These are phyloP conservation scores for Monosporascus sp. DNA, from an alignment of 2,329 filamentous ascomycete genomes.

Conservation along the genomic window DNA sequence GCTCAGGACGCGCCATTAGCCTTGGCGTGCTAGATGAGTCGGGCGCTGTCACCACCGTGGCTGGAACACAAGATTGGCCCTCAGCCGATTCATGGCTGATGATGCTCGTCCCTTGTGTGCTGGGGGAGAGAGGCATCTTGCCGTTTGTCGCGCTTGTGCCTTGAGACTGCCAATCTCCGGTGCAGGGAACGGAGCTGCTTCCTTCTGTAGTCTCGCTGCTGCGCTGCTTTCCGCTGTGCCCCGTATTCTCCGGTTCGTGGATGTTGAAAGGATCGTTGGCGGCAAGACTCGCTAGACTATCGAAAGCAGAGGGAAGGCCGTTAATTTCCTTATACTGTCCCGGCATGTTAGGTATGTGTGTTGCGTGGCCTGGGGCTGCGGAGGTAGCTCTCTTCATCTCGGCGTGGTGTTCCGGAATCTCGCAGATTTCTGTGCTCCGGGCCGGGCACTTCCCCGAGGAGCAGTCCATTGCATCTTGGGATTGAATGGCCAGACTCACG, in stretches of 20 bases:
- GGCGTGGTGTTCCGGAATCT: slow-evolving; percentile 17
- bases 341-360: slow-evolving; percentile 27
- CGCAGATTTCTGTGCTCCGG: slow-evolving; percentile 1
- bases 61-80: slow-evolving; percentile 38
- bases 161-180: slow-evolving; percentile 57
- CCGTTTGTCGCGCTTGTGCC: slow-evolving; percentile 58
- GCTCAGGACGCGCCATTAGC: slow-evolving; percentile 18
- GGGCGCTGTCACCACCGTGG: slow-evolving; percentile 33
- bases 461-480: slow-evolving; percentile 16
- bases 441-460: slow-evolving; percentile 9
- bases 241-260: slow-evolving; percentile 30
- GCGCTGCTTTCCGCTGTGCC: slow-evolving; percentile 43
- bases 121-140: slow-evolving; percentile 60
- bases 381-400: slow-evolving; percentile 21
- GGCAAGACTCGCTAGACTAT: slow-evolving; percentile 41
- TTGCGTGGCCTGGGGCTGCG: slow-evolving; percentile 17
- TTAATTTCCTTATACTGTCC: slow-evolving; percentile 37
- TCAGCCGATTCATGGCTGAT: slow-evolving; percentile 55
- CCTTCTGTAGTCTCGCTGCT: slow-evolving; percentile 59
- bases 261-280: slow-evolving; percentile 44
- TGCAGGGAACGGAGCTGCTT: slow-evolving; percentile 47
- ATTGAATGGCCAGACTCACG: slow-evolving; percentile 32
- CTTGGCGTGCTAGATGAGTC: slow-evolving; percentile 26
- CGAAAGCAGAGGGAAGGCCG: slow-evolving; percentile 39
- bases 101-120: slow-evolving; percentile 61